These are phyloP conservation scores for Pseudoneurospora amorphoporcata DNA, from an alignment of 495 filamentous ascomycete species.

Conservation along the genomic window DNA sequence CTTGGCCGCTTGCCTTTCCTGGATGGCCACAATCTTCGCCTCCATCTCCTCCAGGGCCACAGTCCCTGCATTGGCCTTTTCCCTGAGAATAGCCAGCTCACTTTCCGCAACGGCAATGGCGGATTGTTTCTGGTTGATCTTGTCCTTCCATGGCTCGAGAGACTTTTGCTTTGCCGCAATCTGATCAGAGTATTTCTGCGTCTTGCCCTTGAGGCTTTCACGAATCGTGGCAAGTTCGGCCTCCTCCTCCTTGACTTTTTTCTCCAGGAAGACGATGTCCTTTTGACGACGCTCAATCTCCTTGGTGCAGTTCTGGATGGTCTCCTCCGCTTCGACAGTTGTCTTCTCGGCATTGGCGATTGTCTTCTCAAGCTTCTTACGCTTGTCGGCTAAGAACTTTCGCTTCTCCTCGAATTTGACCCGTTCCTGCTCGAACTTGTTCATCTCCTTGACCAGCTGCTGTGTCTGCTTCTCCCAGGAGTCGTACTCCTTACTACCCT, in stretches of 20 bases:
- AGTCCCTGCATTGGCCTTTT: slow-evolving; percentile 77
- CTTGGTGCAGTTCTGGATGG: slow-evolving; percentile 62
- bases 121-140: slow-evolving; percentile 91
- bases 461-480: slow-evolving; percentile 73
- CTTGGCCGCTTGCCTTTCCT: slow-evolving; percentile 60
- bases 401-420: slow-evolving; percentile 97
- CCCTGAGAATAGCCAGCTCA: slow-evolving; percentile 81
- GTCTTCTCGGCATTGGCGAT: slow-evolving; percentile 54
- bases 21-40: slow-evolving; percentile 61
- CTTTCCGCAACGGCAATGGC: slow-evolving; percentile 88
- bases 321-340: slow-evolving; percentile 61
- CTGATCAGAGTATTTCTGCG: slow-evolving; percentile 83
- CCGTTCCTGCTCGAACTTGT: slow-evolving; percentile 85
- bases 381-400: slow-evolving; percentile 81
- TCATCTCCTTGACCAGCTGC: slow-evolving; percentile 72
- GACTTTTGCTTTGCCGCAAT: slow-evolving; percentile 88
- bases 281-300: slow-evolving; percentile 66
- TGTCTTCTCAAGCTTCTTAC: slow-evolving; percentile 89
- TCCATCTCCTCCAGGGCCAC: slow-evolving; percentile 77
- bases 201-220: slow-evolving; percentile 85
- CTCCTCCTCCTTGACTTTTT: slow-evolving; percentile 66
- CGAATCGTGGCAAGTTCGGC: slow-evolving; percentile 69
- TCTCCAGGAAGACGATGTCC: slow-evolving; percentile 65
- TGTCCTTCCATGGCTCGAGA: slow-evolving; percentile 91
- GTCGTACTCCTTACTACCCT: slow-evolving; percentile 69